phyloP scores from a whole-genome alignment of 345 rosid species.

The Syzygium aromaticum region DNA sequence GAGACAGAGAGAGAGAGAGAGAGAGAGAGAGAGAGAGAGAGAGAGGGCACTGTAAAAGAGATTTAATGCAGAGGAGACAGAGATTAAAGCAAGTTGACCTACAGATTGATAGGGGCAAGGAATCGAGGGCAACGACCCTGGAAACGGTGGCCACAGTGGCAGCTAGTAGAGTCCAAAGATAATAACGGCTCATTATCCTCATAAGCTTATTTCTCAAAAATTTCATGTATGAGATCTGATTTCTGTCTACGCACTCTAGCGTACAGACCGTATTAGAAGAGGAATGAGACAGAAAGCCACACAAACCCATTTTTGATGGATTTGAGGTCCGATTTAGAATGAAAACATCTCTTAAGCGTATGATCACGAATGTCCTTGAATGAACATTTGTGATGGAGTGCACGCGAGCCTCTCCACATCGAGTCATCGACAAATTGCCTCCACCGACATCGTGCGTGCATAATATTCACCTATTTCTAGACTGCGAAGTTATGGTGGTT shows the following conservation, averaged over 20 bases:
- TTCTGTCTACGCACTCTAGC: background rate
- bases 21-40: background rate
- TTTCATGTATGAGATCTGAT: background rate
- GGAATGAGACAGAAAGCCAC: background rate
- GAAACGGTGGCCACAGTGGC: background rate
- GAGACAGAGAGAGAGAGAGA: too few relatives aligned
- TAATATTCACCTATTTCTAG: background rate
- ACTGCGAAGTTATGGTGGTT: background rate
- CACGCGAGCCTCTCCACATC: background rate
- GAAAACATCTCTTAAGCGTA: background rate
- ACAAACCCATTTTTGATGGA: background rate
- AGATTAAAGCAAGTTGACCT: background rate
- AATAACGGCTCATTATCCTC: background rate
- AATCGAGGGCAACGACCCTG: background rate
- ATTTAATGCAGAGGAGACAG: background rate
- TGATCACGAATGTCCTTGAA: background rate
- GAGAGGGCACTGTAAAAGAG: background rate
- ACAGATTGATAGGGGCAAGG: background rate
- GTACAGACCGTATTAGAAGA: background rate
- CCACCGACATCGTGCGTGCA: background rate
- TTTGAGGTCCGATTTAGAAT: background rate
- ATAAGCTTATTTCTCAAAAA: background rate
- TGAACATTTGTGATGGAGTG: background rate
- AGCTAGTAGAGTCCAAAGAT: background rate
- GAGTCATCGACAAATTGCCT: background rate